These are phyloP conservation scores for Spatholobus suberectus DNA, from an alignment of 306 rosid genomes.

Conservation along the genomic window DNA sequence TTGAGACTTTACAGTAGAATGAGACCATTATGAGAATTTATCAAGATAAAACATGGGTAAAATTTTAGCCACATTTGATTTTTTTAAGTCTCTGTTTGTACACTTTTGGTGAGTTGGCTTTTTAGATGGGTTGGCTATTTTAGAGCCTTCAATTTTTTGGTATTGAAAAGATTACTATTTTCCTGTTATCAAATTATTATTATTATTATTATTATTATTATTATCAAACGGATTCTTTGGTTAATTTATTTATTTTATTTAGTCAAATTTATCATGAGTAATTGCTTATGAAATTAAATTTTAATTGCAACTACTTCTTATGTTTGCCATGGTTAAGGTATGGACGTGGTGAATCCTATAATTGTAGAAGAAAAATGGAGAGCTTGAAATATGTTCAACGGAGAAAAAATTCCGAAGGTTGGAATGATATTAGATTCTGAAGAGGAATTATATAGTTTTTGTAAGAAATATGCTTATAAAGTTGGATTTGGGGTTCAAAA, in stretches of 20 bases:
- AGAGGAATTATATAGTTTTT: neutral
- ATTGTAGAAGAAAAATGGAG: neutral
- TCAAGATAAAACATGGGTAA: no score
- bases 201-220: no score
- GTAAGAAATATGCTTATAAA: neutral
- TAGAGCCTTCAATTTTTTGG: neutral
- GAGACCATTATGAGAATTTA: no score
- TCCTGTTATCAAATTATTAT: no score
- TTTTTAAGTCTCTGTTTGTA: no score
- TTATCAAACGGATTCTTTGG: no score
- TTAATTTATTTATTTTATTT: neutral
- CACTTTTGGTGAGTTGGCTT: no score
- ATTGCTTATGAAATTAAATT: neutral
- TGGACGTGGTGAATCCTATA: neutral
- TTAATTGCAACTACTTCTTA: neutral
- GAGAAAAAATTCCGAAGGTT: neutral
- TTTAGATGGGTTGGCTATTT: no score
- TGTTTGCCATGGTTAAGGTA: neutral
- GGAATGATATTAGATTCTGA: neutral
- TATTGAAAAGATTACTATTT: no score
- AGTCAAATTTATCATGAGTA: neutral
- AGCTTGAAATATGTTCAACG: neutral
- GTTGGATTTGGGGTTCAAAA: neutral
- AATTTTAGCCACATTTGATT: no score
- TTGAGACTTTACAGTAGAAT: no score